phyloP scores from a whole-genome alignment of 1,284 basidiomycete genomes.

The Boletus mariae region DNA sequence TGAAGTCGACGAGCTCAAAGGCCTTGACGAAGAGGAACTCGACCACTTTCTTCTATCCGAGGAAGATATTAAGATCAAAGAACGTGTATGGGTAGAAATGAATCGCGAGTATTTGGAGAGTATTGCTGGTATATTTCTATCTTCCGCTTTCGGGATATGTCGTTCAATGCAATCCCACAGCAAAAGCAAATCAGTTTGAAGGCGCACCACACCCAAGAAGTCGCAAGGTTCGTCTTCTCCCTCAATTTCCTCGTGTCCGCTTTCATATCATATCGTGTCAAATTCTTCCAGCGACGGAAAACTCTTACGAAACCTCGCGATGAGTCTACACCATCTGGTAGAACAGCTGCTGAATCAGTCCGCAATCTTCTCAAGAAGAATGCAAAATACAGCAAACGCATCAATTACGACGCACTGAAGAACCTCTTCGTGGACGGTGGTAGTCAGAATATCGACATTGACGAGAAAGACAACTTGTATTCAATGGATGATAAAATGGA shows the following conservation, averaged over 20 bases:
- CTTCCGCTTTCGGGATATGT: slow-evolving; percentile 24
- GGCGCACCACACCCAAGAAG: slow-evolving; percentile 50
- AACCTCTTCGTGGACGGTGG: slow-evolving; percentile 63
- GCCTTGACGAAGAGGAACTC: slow-evolving; percentile 91
- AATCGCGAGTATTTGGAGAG: slow-evolving; percentile 93
- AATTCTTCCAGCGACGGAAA: slow-evolving; percentile 57
- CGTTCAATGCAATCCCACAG: slow-evolving; percentile 50
- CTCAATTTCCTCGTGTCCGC: slow-evolving; percentile 20
- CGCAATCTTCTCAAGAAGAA: slow-evolving; percentile 79
- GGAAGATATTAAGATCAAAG: slow-evolving; percentile 87
- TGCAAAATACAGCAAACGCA: slow-evolving; percentile 80
- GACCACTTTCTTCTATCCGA: slow-evolving; percentile 81
- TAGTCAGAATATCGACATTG: slow-evolving; percentile 31
- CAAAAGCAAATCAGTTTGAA: slow-evolving; percentile 60
- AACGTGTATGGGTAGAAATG: slow-evolving; percentile 94
- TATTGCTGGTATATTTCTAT: slow-evolving; percentile 64
- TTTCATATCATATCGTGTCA: neutral
- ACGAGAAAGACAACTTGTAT: slow-evolving; percentile 38
- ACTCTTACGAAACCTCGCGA: slow-evolving; percentile 67
- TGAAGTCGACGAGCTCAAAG: slow-evolving; percentile 64
- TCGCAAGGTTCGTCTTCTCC: slow-evolving; percentile 66
- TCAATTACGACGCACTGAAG: slow-evolving; percentile 85
- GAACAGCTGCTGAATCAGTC: slow-evolving; percentile 77
- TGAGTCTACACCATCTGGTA: slow-evolving; percentile 66
- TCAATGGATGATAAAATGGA: slow-evolving; percentile 52